Evolutionary conservation across 2,329 filamentous ascomycete species (phyloP).

Genomic region (Monilinia fructicola): DNA sequence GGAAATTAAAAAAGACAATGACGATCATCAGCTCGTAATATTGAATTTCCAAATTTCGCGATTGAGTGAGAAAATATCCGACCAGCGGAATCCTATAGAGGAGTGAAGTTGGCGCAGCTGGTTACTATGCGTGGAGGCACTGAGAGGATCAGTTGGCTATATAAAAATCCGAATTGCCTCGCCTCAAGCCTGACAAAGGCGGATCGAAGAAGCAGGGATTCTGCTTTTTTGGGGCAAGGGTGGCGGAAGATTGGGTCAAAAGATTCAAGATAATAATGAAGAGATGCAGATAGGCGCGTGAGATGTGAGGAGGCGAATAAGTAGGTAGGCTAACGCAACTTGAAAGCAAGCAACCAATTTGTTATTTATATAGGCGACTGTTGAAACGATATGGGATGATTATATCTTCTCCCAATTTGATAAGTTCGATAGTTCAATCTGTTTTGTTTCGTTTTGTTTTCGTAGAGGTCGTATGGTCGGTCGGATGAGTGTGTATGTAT

Average conservation of each 20-base stretch:
- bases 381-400: slow-evolving; percentile 11
- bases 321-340: slow-evolving; percentile 14
- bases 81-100: slow-evolving; percentile 23
- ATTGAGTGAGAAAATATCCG: slow-evolving; percentile 24
- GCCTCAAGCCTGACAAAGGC: slow-evolving; percentile 23
- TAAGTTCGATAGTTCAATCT: slow-evolving; percentile 12
- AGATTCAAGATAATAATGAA: background rate
- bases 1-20: slow-evolving; percentile 14
- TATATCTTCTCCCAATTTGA: background rate
- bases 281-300: slow-evolving; percentile 24
- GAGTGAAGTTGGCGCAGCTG: slow-evolving; percentile 24
- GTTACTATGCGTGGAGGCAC: slow-evolving; percentile 20
- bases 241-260: slow-evolving; percentile 19
- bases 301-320: slow-evolving; percentile 18
- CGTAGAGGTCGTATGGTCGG: slow-evolving; percentile 1
- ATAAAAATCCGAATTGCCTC: slow-evolving; percentile 22
- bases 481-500: background rate
- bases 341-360: background rate
- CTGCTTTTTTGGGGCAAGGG: background rate
- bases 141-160: slow-evolving; percentile 25
- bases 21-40: slow-evolving; percentile 22
- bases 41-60: slow-evolving; percentile 21
- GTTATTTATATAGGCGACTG: slow-evolving; percentile 18
- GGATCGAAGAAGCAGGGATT: slow-evolving; percentile 16
- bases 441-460: slow-evolving; percentile 14